phyloP scores from a whole-genome alignment of 1,284 basidiomycete species.

The Pyrrhoderma noxium region DNA sequence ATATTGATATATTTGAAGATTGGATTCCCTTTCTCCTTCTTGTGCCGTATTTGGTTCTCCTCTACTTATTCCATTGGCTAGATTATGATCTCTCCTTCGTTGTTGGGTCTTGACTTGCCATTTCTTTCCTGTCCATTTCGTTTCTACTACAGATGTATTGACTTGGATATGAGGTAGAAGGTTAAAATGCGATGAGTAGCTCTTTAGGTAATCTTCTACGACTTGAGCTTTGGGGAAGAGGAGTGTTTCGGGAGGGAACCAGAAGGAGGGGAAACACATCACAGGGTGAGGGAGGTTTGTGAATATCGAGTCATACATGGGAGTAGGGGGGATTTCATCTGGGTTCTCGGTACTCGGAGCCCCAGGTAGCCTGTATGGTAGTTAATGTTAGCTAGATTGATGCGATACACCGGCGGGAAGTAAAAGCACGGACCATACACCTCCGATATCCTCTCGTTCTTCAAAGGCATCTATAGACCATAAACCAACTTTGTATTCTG shows the following conservation, averaged over 20 bases:
- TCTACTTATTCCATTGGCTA: no score
- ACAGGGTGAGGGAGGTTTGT: conserved; percentile 71
- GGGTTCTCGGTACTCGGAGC: conserved; percentile 43
- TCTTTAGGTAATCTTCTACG: conserved; percentile 55
- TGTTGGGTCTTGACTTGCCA: conserved; percentile 42
- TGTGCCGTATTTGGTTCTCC: no score
- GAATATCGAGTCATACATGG: conserved; percentile 68
- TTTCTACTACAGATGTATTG: conserved; percentile 40
- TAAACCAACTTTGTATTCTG: conserved; percentile 44
- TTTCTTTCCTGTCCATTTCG: conserved; percentile 32
- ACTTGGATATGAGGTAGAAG: conserved; percentile 50
- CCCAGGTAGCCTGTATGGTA: conserved; percentile 29
- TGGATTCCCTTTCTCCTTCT: conserved; percentile 22
- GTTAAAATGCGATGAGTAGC: conserved; percentile 51
- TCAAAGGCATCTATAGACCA: conserved; percentile 60
- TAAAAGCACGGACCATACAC: conserved; percentile 52
- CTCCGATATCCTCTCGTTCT: conserved; percentile 56
- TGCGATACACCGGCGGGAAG: neutral
- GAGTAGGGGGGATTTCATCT: conserved; percentile 46
- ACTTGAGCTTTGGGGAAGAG: conserved; percentile 53
- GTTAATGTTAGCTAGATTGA: neutral
- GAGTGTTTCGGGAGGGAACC: conserved; percentile 62
- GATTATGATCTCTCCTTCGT: neutral
- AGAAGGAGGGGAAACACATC: conserved; percentile 58
- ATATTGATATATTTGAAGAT: conserved; percentile 28